Base-by-base conservation (phyloP, 2,329 filamentous ascomycete species). In the Sordariomycetes sp. region DNA sequence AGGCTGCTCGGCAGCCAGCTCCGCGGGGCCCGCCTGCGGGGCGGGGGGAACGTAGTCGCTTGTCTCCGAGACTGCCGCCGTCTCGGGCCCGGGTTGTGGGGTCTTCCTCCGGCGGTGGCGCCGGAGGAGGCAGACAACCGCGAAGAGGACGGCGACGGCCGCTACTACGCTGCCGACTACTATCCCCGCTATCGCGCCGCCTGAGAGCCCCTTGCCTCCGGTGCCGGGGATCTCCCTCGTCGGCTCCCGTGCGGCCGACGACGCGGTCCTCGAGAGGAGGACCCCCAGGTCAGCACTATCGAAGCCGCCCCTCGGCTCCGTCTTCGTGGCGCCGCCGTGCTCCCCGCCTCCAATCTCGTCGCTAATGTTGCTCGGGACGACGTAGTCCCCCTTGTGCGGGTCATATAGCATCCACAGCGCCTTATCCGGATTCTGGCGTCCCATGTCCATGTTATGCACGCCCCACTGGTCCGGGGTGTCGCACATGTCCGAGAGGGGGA, bases 401-500 rank as follows among this genome's bases (percentile, higher is more conserved):
- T 71, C 66, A 61, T 74, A 84, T 10, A 74, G 67, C 58, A 75
- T 71, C 81, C 81, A 84, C 10, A 73, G 65, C 6, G 68, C 70
- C 25, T 72, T 68, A 45, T 73, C 67, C 5, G 69, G 64, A 54
- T 77, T 78, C 35, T 76, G 75, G 57, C 75, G 69, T 24, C 79
- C 76, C 25, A 82, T 66, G 62, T 82, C 75, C 59, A 79, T 67
- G 59, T 79, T 78, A 65, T 84, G 81, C 12, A 76, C 76, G 4
- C 77, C 81, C 71, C 76, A 80, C 25, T 76, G 71, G 13, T 69
- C 68, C 1, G 72, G 70, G n/a, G 70, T 69, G 63, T 85, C 81
- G 62, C 81, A 85, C 6, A 69, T 62, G 39, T 73, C 66, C 12
- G 64, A 68, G 10, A 71, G 62, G 0, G 80, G 76, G 59, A 84